Percentiles rank a stretch among this genome's conserved stretches.
These are phyloP conservation scores for Cystofilobasidium macerans DNA, from an alignment of 768 basidiomycete genomes.

Conservation along the genomic window DNA sequence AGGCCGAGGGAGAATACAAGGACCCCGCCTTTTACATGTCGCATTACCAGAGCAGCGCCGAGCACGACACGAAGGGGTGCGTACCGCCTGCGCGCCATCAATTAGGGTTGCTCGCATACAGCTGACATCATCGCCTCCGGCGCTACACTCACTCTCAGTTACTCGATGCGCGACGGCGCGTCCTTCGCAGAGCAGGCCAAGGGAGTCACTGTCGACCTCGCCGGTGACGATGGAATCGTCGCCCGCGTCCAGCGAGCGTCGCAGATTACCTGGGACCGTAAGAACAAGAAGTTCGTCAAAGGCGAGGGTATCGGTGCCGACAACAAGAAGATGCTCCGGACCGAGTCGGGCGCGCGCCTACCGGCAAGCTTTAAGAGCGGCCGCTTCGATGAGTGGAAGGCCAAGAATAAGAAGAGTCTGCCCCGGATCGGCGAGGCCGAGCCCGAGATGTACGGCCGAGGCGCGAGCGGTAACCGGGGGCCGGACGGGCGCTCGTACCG, in stretches of 20 bases:
- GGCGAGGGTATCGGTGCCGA: constrained; percentile 77
- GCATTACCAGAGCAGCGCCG: constrained; percentile 74
- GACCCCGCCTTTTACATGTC: constrained; percentile 77
- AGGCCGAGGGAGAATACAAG: constrained; percentile 35
- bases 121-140: too few species aligned
- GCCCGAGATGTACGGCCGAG: constrained; percentile 39
- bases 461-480: constrained; percentile 14
- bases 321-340: constrained; percentile 84
- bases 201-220: constrained; percentile 67
- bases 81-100: too few species aligned
- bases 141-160: constrained; percentile 44
- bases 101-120: not conserved
- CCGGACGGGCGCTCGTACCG: constrained; percentile 54
- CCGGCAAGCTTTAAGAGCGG: constrained; percentile 89
- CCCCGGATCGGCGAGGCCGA: constrained; percentile 79
- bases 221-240: constrained; percentile 59
- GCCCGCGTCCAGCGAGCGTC: constrained; percentile 44
- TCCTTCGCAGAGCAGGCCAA: constrained; percentile 74
- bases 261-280: constrained; percentile 79
- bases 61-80: constrained; percentile 74
- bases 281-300: constrained; percentile 85
- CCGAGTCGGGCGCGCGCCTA: constrained; percentile 80
- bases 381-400: constrained; percentile 89
- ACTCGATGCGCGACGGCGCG: constrained; percentile 77
- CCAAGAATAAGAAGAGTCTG: constrained; percentile 57